These are phyloP conservation scores for Malus asiatica DNA, from an alignment of 306 rosid genomes.

Conservation along the genomic window DNA sequence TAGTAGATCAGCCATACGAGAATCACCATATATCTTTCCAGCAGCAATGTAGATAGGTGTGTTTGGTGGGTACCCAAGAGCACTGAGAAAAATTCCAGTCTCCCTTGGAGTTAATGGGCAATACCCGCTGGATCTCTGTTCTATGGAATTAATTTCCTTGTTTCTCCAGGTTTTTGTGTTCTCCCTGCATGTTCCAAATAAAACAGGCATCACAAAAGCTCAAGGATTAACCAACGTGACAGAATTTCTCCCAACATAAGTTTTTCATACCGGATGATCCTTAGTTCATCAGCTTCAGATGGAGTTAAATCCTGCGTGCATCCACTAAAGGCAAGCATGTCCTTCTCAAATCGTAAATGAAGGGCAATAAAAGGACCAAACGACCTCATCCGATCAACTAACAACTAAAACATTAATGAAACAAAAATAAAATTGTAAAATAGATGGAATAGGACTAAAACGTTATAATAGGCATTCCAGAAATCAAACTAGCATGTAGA, in stretches of 20 bases:
- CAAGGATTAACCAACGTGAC: slow-evolving; percentile 3
- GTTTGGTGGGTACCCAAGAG: slow-evolving; percentile 77
- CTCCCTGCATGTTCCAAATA: slow-evolving; percentile 49
- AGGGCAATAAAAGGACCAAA: slow-evolving; percentile 74
- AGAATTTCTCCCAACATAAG: slow-evolving; percentile 8
- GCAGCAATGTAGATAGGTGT: slow-evolving; percentile 85
- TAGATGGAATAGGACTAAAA: neutral
- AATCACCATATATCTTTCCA: slow-evolving; percentile 76
- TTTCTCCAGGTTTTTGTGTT: slow-evolving; percentile 85
- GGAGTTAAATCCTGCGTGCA: slow-evolving; percentile 72
- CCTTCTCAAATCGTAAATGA: slow-evolving; percentile 95
- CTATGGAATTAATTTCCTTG: slow-evolving; percentile 72
- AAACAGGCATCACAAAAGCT: slow-evolving; percentile 10
- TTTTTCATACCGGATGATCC: slow-evolving; percentile 48
- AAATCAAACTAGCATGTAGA: slow-evolving; percentile 15
- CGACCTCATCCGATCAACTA: slow-evolving; percentile 81
- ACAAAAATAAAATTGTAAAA: neutral
- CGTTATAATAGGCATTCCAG: slow-evolving; percentile 12
- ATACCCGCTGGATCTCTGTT: slow-evolving; percentile 76
- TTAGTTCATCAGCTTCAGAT: slow-evolving; percentile 64
- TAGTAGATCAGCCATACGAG: slow-evolving; percentile 70
- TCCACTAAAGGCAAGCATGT: slow-evolving; percentile 96
- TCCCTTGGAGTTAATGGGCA: slow-evolving; percentile 94
- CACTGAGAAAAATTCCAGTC: slow-evolving; percentile 78
- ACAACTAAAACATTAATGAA: slow-evolving; percentile 37